These are phyloP conservation scores for Chlorella sp. DNA, from an alignment of 139 green algal species.

Conservation along the genomic window DNA sequence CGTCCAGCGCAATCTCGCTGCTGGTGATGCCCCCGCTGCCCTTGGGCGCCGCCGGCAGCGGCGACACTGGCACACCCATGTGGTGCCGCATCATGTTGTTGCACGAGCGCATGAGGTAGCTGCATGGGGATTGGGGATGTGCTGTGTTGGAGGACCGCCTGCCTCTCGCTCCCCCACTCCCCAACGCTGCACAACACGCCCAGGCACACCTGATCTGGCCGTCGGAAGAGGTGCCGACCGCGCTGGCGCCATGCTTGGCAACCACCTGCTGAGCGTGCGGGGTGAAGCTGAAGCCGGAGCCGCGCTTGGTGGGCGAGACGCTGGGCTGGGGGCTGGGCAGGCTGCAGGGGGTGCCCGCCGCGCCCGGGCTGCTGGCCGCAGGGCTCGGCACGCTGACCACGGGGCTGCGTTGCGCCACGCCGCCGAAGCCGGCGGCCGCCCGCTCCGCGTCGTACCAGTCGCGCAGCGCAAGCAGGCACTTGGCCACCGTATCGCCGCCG, in stretches of 20 bases:
- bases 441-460: constrained; percentile 37
- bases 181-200: no score
- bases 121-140: no score
- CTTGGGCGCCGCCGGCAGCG: constrained; percentile 10
- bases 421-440: not conserved
- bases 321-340: not conserved
- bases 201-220: no score
- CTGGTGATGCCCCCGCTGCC: not conserved
- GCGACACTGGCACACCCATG: constrained; percentile 37
- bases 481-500: constrained; percentile 41
- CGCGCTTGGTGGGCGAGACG: not conserved
- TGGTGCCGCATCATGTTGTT: constrained; percentile 34
- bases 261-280: constrained; percentile 3
- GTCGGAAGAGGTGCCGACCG: not conserved
- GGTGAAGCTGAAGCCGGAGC: constrained; percentile 22
- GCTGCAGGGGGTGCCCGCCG: not conserved
- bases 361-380: not conserved
- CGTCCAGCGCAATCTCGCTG: constrained; percentile 64
- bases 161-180: no score
- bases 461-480: constrained; percentile 66
- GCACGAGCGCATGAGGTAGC: constrained; percentile 35
- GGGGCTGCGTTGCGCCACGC: not conserved
- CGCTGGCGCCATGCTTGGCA: not conserved
- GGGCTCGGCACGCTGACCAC: not conserved
- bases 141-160: no score